Evolutionary conservation across 1,284 basidiomycete species (phyloP), one percentile per base, ranked within the genome.

Genomic region (Ustilago trichophora): DNA sequence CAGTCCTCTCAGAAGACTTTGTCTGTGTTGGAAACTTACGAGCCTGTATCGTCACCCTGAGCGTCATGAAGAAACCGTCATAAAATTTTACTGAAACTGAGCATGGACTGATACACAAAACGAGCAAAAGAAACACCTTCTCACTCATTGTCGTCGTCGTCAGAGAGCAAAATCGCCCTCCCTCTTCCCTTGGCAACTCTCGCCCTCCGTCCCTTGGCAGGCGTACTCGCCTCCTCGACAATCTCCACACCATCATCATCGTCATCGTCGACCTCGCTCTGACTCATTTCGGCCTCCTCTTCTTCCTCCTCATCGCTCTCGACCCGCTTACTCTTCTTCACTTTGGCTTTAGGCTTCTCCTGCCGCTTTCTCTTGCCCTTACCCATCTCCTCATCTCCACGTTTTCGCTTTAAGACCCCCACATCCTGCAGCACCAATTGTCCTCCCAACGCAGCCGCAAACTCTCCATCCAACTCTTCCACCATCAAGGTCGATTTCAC

Each of bases 401-500:
- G 4, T 19, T 25, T 54, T 4, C 55, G 13, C 43, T 56, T 52
- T 3, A 32, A 11, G 25, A 37, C 26, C 26, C 59, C 63, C 22
- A 76, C 42, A 49, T 74, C 53, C 38, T 74, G 38, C 54, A 77
- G 31, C 51, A 68, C 59, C 16, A 65, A 27, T 8, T 40, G 26
- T 6, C 65, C 56, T 6, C 37, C 84, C 90, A n/a, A 87, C 88
- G n/a, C 55, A 89, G 32, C 87, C 88, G 8, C 83, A 90, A 46
- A 56, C 71, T 68, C 69, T 85, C 85, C 18, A 57, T 87, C 13
- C 74, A 38, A 54, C 50, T 31, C 69, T 16, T 46, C 48, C 5
- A 32, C 2, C 80, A 10, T 88, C 88, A 72, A 57, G 10, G 71
- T 58, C 36, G 75, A 76, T 38, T 47, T 46, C 10, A 43, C 34